Evolutionary conservation across 176 grass and related monocot species (phyloP).

Genomic region (Oryza meyeriana): DNA sequence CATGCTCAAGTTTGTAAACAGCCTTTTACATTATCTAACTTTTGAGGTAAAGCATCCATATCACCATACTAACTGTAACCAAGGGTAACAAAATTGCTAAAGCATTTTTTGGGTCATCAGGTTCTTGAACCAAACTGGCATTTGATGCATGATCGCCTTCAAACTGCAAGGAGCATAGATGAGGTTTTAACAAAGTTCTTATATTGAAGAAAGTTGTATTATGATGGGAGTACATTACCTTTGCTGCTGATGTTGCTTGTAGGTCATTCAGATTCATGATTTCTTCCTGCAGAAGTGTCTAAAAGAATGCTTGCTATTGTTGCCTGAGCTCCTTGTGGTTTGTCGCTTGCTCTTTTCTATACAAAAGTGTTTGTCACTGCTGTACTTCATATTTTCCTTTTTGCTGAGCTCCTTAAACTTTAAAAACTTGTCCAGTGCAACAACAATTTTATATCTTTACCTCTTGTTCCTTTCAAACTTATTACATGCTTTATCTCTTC

Average conservation of each 20-base stretch:
- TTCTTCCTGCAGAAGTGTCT: conserved; percentile 97
- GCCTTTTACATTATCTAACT: conserved; percentile 96
- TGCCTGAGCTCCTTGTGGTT: conserved; percentile 82
- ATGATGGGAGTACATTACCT: background rate
- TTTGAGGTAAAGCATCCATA: conserved; percentile 74
- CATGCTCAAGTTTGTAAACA: conserved; percentile 99
- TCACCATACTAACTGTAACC: conserved; percentile 30
- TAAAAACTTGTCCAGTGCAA: background rate
- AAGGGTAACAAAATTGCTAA: background rate
- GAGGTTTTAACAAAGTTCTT: conserved; percentile 56
- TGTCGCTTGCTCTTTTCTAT: conserved; percentile 15
- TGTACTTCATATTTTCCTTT: background rate
- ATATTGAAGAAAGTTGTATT: background rate
- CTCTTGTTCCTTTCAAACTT: background rate
- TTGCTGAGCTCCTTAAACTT: background rate
- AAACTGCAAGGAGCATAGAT: conserved; percentile 94
- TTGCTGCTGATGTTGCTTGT: conserved; percentile 42
- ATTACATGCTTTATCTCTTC: background rate
- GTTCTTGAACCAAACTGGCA: conserved; percentile 99
- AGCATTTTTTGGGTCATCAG: conserved; percentile 31
- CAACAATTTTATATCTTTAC: background rate
- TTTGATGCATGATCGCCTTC: conserved; percentile 74
- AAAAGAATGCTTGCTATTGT: conserved; percentile 96
- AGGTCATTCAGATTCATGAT: conserved; percentile 97
- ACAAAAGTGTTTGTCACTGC: background rate